These are phyloP conservation scores for Fraxinus pennsylvanica DNA, from an alignment of 257 asterid genomes.

Conservation along the genomic window DNA sequence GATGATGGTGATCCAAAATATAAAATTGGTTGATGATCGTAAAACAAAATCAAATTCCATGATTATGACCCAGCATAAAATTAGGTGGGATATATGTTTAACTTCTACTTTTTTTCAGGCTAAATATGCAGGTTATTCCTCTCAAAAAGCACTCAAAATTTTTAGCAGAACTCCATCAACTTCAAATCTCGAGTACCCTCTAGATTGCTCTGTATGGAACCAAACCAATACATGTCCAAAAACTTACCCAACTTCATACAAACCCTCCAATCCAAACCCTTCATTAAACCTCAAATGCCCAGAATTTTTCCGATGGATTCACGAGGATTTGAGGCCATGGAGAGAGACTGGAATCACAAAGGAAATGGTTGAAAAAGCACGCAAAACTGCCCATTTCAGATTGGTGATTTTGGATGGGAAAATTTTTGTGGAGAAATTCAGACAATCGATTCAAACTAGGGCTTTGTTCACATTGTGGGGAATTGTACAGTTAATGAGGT, in stretches of 20 bases:
- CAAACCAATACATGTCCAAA: slow-evolving; percentile 46
- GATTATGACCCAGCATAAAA: no score
- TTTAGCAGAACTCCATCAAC: slow-evolving; percentile 4
- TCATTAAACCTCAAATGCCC: slow-evolving; percentile 49
- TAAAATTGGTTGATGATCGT: no score
- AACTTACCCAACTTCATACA: slow-evolving; percentile 38
- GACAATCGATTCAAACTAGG: slow-evolving; percentile 61
- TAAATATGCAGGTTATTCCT: slow-evolving; percentile 26
- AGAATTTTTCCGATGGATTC: slow-evolving; percentile 75
- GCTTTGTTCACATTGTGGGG: slow-evolving; percentile 67
- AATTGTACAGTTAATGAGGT: slow-evolving; percentile 54
- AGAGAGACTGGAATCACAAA: slow-evolving; percentile 47
- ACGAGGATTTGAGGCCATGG: slow-evolving; percentile 66
- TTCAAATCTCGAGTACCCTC: slow-evolving; percentile 30
- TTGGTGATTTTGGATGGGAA: slow-evolving; percentile 51
- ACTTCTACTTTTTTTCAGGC: slow-evolving; percentile 20
- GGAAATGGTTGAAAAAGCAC: slow-evolving; percentile 50
- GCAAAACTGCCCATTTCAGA: slow-evolving; percentile 56
- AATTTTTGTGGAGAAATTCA: slow-evolving; percentile 56
- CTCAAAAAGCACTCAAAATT: slow-evolving; percentile 19
- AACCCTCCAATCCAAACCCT: slow-evolving; percentile 18
- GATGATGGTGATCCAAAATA: no score
- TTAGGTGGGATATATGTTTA: no score
- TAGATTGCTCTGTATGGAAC: slow-evolving; percentile 63
- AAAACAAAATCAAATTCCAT: no score